These are phyloP conservation scores for Bimuria novae-zelandiae DNA, from an alignment of 2,329 filamentous ascomycete genomes.

Conservation along the genomic window DNA sequence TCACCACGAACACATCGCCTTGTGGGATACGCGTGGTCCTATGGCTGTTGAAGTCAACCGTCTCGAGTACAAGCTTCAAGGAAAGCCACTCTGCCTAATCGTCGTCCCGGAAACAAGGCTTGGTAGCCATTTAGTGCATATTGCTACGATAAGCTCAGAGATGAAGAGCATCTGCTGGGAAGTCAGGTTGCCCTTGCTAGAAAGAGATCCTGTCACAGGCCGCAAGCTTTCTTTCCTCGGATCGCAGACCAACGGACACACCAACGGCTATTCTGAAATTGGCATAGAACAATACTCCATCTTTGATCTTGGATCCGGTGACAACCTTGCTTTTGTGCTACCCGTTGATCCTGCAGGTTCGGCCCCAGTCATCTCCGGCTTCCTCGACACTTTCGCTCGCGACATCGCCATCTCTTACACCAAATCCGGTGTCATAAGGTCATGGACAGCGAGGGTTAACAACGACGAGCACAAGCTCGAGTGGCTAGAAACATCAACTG, in stretches of 20 bases:
- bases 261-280: slow-evolving; percentile 42
- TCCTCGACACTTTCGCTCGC: slow-evolving; percentile 82
- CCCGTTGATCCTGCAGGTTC: slow-evolving; percentile 87
- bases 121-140: slow-evolving; percentile 59
- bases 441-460: slow-evolving; percentile 82
- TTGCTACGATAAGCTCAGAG: slow-evolving; percentile 81
- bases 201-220: slow-evolving; percentile 32
- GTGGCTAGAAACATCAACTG: slow-evolving; percentile 80
- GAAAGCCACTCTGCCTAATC: slow-evolving; percentile 79
- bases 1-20: slow-evolving; percentile 68
- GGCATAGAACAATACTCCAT: slow-evolving; percentile 69
- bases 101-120: slow-evolving; percentile 70
- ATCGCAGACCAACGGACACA: slow-evolving; percentile 31
- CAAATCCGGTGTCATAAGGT: slow-evolving; percentile 71
- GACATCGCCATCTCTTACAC: slow-evolving; percentile 89
- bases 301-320: slow-evolving; percentile 66
- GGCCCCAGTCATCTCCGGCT: slow-evolving; percentile 71
- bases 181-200: slow-evolving; percentile 61
- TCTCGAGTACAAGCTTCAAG: slow-evolving; percentile 62
- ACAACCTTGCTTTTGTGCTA: slow-evolving; percentile 64
- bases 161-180: slow-evolving; percentile 84
- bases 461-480: slow-evolving; percentile 64
- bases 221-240: slow-evolving; percentile 29
- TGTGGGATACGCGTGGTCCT: slow-evolving; percentile 76
- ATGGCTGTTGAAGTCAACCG: slow-evolving; percentile 64